Evolutionary conservation across 495 filamentous ascomycete species (phyloP).

Genomic region (Trichoderma orchidacearum): DNA sequence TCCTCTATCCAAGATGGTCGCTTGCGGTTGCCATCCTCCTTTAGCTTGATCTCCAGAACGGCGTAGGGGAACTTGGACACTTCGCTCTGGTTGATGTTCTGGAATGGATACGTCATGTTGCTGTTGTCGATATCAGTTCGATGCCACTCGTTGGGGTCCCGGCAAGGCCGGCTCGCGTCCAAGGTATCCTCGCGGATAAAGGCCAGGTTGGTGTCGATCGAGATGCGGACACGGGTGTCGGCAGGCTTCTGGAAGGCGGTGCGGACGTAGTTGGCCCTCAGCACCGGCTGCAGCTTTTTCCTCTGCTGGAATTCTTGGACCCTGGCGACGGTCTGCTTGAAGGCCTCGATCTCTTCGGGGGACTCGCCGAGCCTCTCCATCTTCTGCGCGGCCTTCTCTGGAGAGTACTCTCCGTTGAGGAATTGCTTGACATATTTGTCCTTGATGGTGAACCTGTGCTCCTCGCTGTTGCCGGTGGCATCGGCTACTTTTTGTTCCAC

Average conservation of each 20-base stretch:
- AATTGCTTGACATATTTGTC: conserved; percentile 87
- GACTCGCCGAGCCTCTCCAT: conserved; percentile 54
- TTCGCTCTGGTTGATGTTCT: conserved; percentile 72
- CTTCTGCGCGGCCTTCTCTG: conserved; percentile 82
- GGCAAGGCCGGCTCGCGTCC: conserved; percentile 71
- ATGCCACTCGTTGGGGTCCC: conserved; percentile 82
- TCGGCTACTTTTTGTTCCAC: conserved; percentile 81
- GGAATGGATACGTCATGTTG: conserved; percentile 77
- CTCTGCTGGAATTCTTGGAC: conserved; percentile 71
- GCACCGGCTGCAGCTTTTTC: conserved; percentile 65
- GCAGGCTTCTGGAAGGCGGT: conserved; percentile 95
- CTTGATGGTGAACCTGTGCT: conserved; percentile 73
- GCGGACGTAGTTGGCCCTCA: conserved; percentile 86
- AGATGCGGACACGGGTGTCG: conserved; percentile 80
- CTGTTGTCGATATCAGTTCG: conserved; percentile 74
- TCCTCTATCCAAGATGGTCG: conserved; percentile 79
- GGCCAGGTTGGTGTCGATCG: conserved; percentile 82
- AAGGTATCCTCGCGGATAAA: conserved; percentile 87
- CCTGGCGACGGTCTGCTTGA: conserved; percentile 58
- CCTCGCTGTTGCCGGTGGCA: conserved; percentile 58
- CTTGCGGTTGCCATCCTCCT: conserved; percentile 50
- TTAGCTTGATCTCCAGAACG: conserved; percentile 84
- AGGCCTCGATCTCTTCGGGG: conserved; percentile 47
- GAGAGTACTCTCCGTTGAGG: conserved; percentile 72
- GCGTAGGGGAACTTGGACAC: conserved; percentile 86